Percentiles rank a stretch among this genome's conserved stretches.
These are phyloP conservation scores for Ceriops decandra DNA, from an alignment of 345 rosid genomes.

Conservation along the genomic window DNA sequence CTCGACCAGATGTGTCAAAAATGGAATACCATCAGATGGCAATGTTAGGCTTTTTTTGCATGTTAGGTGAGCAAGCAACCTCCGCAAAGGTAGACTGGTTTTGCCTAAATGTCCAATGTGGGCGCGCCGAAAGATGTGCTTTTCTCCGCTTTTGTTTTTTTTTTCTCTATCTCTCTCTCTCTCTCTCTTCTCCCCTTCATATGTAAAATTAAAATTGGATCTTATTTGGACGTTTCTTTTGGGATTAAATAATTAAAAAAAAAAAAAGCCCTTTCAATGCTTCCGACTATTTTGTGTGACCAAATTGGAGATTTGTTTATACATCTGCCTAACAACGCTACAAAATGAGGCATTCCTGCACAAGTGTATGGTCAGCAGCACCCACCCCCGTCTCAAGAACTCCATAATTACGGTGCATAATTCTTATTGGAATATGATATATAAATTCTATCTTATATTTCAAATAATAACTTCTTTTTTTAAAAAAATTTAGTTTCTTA, in stretches of 20 bases:
- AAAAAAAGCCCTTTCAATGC: no score
- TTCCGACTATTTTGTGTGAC: no score
- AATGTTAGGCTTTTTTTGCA: no score
- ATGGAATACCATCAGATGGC: background rate
- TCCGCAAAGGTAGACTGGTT: conserved; percentile 17
- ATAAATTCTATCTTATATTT: no score
- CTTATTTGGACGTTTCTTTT: conserved; percentile 19
- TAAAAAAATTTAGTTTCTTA: no score
- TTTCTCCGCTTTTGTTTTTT: background rate
- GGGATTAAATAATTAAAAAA: background rate
- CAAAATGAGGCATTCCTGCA: conserved; percentile 3
- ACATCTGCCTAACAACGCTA: background rate
- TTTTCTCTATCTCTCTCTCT: background rate
- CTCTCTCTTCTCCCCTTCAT: background rate
- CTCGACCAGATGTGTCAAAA: background rate
- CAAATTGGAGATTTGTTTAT: background rate
- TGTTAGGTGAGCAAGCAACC: conserved; percentile 51
- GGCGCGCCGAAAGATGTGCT: conserved; percentile 25
- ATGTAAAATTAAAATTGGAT: background rate
- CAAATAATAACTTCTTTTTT: no score
- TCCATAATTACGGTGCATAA: no score
- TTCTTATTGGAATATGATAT: no score
- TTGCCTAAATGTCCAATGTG: conserved; percentile 6
- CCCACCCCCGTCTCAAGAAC: no score
- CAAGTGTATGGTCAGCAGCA: background rate